These are phyloP conservation scores for Vigna mungo DNA, from an alignment of 306 rosid species.

Conservation along the genomic window DNA sequence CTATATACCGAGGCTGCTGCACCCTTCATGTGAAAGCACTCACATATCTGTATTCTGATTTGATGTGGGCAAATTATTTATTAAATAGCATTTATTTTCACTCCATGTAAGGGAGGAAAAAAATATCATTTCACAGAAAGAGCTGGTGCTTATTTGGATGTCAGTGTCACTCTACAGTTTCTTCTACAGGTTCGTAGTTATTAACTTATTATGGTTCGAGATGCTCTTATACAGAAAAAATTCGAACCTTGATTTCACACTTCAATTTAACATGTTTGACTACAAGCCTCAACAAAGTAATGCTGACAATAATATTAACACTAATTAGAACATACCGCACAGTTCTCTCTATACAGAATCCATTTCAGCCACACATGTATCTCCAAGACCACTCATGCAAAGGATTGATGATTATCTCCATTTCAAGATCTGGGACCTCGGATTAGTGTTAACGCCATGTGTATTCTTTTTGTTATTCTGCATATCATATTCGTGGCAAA, in stretches of 20 bases:
- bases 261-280: background rate
- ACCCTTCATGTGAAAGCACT: background rate
- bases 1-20: background rate
- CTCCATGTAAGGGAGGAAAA: background rate
- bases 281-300: background rate
- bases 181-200: background rate
- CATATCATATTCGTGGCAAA: conserved; percentile 35
- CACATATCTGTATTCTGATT: background rate
- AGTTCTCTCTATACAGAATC: background rate
- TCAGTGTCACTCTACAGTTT: conserved; percentile 9
- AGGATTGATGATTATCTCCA: conserved; percentile 1
- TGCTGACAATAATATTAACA: background rate
- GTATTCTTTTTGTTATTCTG: conserved; percentile 16
- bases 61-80: background rate
- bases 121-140: background rate
- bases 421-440: conserved; percentile 20
- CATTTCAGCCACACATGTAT: background rate
- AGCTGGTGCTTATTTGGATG: background rate
- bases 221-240: background rate
- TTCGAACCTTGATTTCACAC: background rate
- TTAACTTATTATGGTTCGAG: background rate
- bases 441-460: background rate
- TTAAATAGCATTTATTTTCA: conserved; percentile 13
- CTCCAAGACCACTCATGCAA: background rate
- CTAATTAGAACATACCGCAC: background rate